A percentile compares a stretch with the other conserved stretches of the same genome.
phyloP scores from a whole-genome alignment of 495 filamentous ascomycete species.

The Aspergillus kassunensis region DNA sequence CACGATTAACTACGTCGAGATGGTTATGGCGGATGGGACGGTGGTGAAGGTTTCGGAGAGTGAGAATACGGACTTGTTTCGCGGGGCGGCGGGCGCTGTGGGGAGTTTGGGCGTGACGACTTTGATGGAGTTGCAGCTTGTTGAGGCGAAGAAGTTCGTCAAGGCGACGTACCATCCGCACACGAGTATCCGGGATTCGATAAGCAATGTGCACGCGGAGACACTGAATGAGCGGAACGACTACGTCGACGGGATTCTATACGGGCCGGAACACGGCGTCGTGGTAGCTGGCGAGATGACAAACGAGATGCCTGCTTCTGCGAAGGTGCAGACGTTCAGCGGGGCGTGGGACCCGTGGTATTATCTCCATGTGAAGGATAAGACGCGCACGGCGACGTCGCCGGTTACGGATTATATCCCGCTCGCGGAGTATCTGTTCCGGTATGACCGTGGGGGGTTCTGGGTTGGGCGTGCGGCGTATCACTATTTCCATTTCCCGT shows the following conservation, averaged over 20 bases:
- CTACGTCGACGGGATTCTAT: slow-evolving; percentile 54
- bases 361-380: slow-evolving; percentile 47
- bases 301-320: slow-evolving; percentile 14
- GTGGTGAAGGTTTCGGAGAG: slow-evolving; percentile 34
- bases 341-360: slow-evolving; percentile 54
- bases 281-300: slow-evolving; percentile 47
- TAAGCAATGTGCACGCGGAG: slow-evolving; percentile 30
- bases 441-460: slow-evolving; percentile 61
- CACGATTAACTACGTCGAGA: slow-evolving; percentile 48
- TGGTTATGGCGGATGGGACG: slow-evolving; percentile 51
- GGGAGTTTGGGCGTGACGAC: slow-evolving; percentile 54
- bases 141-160: slow-evolving; percentile 45
- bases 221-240: slow-evolving; percentile 39
- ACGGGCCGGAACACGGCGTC: slow-evolving; percentile 37
- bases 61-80: slow-evolving; percentile 45
- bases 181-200: slow-evolving; percentile 33
- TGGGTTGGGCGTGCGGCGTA: slow-evolving; percentile 52
- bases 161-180: slow-evolving; percentile 46
- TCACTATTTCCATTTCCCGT: slow-evolving; percentile 53
- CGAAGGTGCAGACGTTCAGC: slow-evolving; percentile 40
- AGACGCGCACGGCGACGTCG: slow-evolving; percentile 2
- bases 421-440: slow-evolving; percentile 56
- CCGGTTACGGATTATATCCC: slow-evolving; percentile 44
- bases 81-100: slow-evolving; percentile 48
- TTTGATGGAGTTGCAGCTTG: slow-evolving; percentile 48